These are phyloP conservation scores for Picea sitchensis DNA, from an alignment of 75 land plant genomes.

Conservation along the genomic window DNA sequence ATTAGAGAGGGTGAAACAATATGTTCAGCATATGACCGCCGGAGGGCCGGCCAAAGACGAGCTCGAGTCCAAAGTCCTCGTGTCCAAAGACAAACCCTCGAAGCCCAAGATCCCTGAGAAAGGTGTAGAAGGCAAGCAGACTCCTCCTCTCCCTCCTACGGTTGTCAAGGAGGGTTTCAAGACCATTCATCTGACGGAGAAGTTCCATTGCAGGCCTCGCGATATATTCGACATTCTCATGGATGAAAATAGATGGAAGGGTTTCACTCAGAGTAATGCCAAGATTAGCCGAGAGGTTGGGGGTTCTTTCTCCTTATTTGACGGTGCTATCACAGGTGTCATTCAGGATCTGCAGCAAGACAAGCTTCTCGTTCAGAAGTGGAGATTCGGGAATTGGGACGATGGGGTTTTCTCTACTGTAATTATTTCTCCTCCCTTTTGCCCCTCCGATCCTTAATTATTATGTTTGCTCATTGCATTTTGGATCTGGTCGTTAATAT, in stretches of 20 bases:
- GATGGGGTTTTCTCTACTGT: conserved; percentile 88
- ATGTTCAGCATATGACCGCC: conserved; percentile 68
- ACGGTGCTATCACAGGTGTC: conserved; percentile 85
- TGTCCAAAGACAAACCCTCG: conserved; percentile 12
- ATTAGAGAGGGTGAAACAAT: conserved; percentile 57
- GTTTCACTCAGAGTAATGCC: conserved; percentile 95
- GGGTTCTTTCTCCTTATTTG: conserved; percentile 81
- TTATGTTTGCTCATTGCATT: neutral
- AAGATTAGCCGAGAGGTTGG: conserved; percentile 89
- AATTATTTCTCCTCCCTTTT: conserved; percentile 4
- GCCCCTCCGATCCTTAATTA: neutral
- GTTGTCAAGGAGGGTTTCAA: conserved; percentile 73
- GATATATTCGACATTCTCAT: conserved; percentile 76
- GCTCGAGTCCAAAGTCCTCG: conserved; percentile 56
- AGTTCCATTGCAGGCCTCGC: conserved; percentile 73
- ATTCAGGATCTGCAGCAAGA: conserved; percentile 74
- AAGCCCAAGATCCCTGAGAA: neutral
- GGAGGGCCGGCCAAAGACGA: conserved; percentile 96
- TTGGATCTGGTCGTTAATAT: no score
- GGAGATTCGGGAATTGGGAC: conserved; percentile 91
- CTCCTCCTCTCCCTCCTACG: conserved; percentile 2
- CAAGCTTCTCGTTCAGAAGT: conserved; percentile 84
- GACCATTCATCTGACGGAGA: conserved; percentile 78
- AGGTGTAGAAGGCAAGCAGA: neutral
- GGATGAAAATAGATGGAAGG: conserved; percentile 97